Evolutionary conservation across 2,329 filamentous ascomycete species (phyloP), one percentile per base, ranked within the genome.

Genomic region (Alternaria brassicae): DNA sequence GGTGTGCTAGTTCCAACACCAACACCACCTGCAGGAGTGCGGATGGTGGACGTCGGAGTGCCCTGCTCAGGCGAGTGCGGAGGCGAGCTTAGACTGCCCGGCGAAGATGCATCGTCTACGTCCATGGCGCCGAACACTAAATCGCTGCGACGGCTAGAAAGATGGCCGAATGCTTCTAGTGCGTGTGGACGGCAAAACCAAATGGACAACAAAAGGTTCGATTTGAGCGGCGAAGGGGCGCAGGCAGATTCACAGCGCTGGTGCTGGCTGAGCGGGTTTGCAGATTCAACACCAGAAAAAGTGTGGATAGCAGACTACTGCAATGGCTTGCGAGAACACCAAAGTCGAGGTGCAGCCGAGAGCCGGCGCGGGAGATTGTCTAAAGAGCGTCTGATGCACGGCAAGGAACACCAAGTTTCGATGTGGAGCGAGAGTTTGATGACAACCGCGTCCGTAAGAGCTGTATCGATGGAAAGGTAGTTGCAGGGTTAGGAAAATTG

Each of bases 21-120:
- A 73, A 67, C 71, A 73, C 70, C 68, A 70, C 61, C 61, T 60
- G 64, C 65, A 61, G 66, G 67, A 39, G 62, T 62, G 52, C 68
- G 72, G 41, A 73, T 72, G 56, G 75, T 72, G 53, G 74, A 74
- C 58, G 66, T 73, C 53, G 70, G 72, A 55, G 70, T 74, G 63
- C 66, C 67, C 55, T 70, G 72, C 56, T 74, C 70, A 44, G 76
- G 76, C 69, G 75, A 77, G 69, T 78, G 74, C 53, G 77, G 77
- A 36, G 74, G 72, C 48, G 74, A 77, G 63, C 75, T 75, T 56
- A 77, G 67, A 65, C 72, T 74, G 55, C 72, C 76, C 27, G 73
- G 72, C 61, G 76, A 77, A 50, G 72, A 76, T 36, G 72, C 72
- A 65, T 69, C 73, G 45, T 73, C 69, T 40, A 60, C 60, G 54